Evolutionary conservation across 108 stramenopile genomes (phyloP).

Genomic region (Fistulifera solaris): DNA sequence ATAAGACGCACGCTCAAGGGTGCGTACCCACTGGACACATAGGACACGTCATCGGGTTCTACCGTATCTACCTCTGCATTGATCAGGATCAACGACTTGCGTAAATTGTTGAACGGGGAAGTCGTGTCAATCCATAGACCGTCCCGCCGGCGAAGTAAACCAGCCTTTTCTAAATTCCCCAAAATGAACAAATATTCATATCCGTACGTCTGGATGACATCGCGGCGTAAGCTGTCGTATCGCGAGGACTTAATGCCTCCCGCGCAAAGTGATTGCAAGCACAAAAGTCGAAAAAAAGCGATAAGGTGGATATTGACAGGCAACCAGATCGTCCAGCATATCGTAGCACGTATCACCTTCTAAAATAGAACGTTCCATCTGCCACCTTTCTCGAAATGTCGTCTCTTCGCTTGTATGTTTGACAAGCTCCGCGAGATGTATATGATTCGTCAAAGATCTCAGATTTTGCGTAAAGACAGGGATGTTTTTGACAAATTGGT

Average conservation of each 20-base stretch:
- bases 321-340: slow-evolving; percentile 70
- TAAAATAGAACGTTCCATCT: slow-evolving; percentile 87
- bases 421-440: slow-evolving; percentile 89
- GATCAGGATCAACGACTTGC: slow-evolving; percentile 78
- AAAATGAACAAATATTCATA: slow-evolving; percentile 77
- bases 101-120: slow-evolving; percentile 54
- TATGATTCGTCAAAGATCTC: slow-evolving; percentile 84
- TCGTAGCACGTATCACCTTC: slow-evolving; percentile 89
- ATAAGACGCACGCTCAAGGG: slow-evolving; percentile 85
- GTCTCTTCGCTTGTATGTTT: slow-evolving; percentile 72
- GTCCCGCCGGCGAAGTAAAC: slow-evolving; percentile 77
- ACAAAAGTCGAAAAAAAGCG: slow-evolving; percentile 72
- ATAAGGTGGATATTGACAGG: slow-evolving; percentile 60
- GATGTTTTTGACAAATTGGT: slow-evolving; percentile 97
- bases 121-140: slow-evolving; percentile 57
- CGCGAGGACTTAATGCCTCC: slow-evolving; percentile 83
- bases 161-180: slow-evolving; percentile 76
- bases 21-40: slow-evolving; percentile 89
- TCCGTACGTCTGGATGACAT: slow-evolving; percentile 90
- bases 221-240: slow-evolving; percentile 78
- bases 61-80: slow-evolving; percentile 80
- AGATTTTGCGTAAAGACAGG: slow-evolving; percentile 62
- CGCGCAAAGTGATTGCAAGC: slow-evolving; percentile 79
- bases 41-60: slow-evolving; percentile 87
- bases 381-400: slow-evolving; percentile 87